Evolutionary conservation across 2,329 filamentous ascomycete genomes (phyloP), one percentile per base, ranked within the genome.

Genomic region (Beauveria sp.): DNA sequence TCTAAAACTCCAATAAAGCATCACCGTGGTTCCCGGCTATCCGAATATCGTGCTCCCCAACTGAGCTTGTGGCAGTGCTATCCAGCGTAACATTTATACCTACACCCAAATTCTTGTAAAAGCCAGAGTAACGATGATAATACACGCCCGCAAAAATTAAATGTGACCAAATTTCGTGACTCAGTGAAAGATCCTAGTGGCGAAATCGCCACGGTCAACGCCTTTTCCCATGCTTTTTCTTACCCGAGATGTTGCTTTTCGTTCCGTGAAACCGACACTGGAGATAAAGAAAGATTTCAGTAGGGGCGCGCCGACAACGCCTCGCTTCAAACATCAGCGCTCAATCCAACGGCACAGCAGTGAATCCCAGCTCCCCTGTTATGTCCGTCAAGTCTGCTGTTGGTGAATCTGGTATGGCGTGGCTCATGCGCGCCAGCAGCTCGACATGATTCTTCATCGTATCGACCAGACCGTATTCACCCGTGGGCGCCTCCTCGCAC

Each of bases 401-500:
- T 5, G 61, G 61, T n/a, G 56, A 55, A 10, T 58, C 46, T 1
- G 61, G 61, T 68, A 68, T 55, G 71, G 67, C 51, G 66, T 66
- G 45, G 66, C 65, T 66, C 65, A 76, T 67, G 40, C 74, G 71
- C 42, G 74, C 71, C 70, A 77, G 74, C 52, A 76, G 65, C 64
- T 77, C 74, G 47, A 77, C 76, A 57, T 77, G 74, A 53, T 70
- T 74, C 58, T 75, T 68, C 70, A 75, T 75, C 46, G 73, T 73
- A 49, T 72, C 71, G 7, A 69, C 69, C 22, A 69, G 64, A 71
- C 68, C 62, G 69, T 73, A 64, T 69, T 72, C 66, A 72, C 77
- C 63, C 38, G 68, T 68, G 6, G 70, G 65, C 64, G 80, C 78
- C 20, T 73, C 74, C 8, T 77, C 75, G 72, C 79, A 79, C 65